Base-by-base conservation (phyloP, 306 rosid species). In the Pyrus betulifolia region DNA sequence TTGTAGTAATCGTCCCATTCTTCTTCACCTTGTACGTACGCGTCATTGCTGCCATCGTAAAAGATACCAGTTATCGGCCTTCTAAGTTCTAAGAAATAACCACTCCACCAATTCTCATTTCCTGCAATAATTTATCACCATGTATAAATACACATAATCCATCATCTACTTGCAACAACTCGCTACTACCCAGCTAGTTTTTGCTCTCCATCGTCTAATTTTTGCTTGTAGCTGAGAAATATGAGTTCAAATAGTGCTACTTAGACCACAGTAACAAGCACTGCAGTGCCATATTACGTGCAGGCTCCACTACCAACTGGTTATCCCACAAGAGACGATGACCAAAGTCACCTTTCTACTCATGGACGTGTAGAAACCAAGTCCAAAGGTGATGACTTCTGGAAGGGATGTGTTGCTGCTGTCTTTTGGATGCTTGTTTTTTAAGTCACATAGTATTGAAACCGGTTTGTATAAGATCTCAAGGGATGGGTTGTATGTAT, bases 341-440 rank as follows among this genome's bases (percentile, higher is more conserved):
- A 70, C 27, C 61, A 51, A 19, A 30, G 33, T n/a, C 5, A 1
- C 14, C 30, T 33, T 12, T 0, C 33, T 25, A 30, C 49, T 33
- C 23, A 45, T 72, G 66, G 40, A n/a, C 52, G 66, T 5, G 76
- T 72, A n/a, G 76, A 72, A 14, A 72, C 67, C 76, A 72, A 72
- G 33, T 31, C 67, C 33, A 72, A 55, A 22, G 76, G 76, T 72
- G 76, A 72, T 72, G 67, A 19, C 15, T 72, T 72, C 51, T 57
- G 76, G 76, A 72, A 72, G 67, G 76, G 76, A 21, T 72, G 76
- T 72, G 76, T 57, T 72, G 66, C 66, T 57, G 76, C 67, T 72
- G 76, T 40, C 60, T 72, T 33, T 72, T 72, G 54, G 76, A 72
- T 21, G 76, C 54, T 33, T 72, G 76, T 23, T 72, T 72, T 72